Conservation (phyloP, 78 protist genomes). For the Cavenderia fasciculata region DNA sequence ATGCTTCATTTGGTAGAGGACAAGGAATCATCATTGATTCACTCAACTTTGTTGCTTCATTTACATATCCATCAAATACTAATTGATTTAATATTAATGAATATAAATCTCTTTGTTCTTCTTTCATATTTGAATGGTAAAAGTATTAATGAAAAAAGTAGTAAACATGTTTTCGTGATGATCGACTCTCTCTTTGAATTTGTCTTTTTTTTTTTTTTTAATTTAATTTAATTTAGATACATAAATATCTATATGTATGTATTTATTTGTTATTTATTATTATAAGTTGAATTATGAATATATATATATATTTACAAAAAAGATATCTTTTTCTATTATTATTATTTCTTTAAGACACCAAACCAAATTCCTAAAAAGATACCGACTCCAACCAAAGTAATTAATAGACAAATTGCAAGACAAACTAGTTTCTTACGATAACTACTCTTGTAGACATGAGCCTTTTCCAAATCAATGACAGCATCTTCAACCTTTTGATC, state of each 20-base stretch:
- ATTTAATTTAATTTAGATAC: not conserved
- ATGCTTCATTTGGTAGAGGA: slow-evolving; percentile 35
- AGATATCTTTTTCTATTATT: too few relatives aligned
- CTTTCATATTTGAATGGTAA: slow-evolving; percentile 31
- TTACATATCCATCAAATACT: slow-evolving; percentile 68
- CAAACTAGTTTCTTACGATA: slow-evolving; percentile 45
- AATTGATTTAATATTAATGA: slow-evolving; percentile 75
- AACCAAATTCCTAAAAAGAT: slow-evolving; percentile 41
- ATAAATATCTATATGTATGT: too few relatives aligned
- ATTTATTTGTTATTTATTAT: too few relatives aligned
- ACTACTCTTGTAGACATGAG: slow-evolving; percentile 33
- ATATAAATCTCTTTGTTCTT: slow-evolving; percentile 77
- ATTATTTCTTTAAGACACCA: slow-evolving; percentile 42
- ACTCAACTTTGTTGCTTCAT: slow-evolving; percentile 70
- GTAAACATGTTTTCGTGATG: too few relatives aligned
- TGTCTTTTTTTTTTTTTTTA: not conserved
- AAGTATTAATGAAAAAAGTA: too few relatives aligned
- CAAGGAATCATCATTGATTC: slow-evolving; percentile 76
- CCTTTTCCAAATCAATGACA: slow-evolving; percentile 22
- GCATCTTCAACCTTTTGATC: slow-evolving; percentile 35
- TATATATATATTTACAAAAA: too few relatives aligned
- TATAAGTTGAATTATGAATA: too few relatives aligned
- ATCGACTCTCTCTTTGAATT: too few relatives aligned
- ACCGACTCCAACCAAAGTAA: slow-evolving; percentile 14
- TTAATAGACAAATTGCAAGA: slow-evolving; percentile 22